Evolutionary conservation across 495 filamentous ascomycete genomes (phyloP).

Genomic region (Hypoxylon fragiforme): DNA sequence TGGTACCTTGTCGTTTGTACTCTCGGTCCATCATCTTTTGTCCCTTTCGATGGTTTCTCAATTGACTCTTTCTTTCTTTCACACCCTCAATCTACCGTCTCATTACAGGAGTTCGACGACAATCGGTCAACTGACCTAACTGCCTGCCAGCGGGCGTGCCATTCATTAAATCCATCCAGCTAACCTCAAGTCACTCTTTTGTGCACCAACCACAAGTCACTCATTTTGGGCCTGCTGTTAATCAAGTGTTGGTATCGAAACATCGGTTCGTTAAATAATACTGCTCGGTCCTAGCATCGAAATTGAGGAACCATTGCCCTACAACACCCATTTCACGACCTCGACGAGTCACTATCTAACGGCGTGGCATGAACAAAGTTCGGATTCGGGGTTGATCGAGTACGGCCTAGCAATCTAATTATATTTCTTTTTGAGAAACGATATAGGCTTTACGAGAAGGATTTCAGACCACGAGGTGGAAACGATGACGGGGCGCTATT

Average conservation of each 20-base stretch:
- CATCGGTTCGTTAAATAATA: constrained; percentile 29
- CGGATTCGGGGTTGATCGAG: neutral
- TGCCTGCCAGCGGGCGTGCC: constrained; percentile 54
- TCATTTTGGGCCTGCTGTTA: constrained; percentile 23
- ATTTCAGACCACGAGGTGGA: constrained; percentile 4
- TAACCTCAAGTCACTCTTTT: constrained; percentile 43
- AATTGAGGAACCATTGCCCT: constrained; percentile 12
- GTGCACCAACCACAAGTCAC: constrained; percentile 29
- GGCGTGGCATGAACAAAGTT: neutral
- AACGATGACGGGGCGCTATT: constrained; percentile 15
- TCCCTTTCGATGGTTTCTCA: constrained; percentile 30
- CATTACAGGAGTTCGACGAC: constrained; percentile 36
- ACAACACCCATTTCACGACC: constrained; percentile 8
- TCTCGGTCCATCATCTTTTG: constrained; percentile 34
- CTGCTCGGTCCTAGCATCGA: constrained; percentile 18
- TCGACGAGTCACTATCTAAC: constrained; percentile 8
- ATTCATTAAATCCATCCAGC: constrained; percentile 46
- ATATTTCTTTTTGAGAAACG: neutral
- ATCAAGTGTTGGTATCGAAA: constrained; percentile 27
- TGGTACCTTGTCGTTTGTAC: constrained; percentile 25
- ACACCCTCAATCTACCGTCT: constrained; percentile 36
- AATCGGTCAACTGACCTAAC: constrained; percentile 34
- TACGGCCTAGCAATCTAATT: neutral
- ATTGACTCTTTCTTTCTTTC: constrained; percentile 44
- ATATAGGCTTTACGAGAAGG: constrained; percentile 11